A percentile compares a stretch with the other conserved stretches of the same genome.
phyloP scores from a whole-genome alignment of 345 rosid species.

The Arabis alpina region DNA sequence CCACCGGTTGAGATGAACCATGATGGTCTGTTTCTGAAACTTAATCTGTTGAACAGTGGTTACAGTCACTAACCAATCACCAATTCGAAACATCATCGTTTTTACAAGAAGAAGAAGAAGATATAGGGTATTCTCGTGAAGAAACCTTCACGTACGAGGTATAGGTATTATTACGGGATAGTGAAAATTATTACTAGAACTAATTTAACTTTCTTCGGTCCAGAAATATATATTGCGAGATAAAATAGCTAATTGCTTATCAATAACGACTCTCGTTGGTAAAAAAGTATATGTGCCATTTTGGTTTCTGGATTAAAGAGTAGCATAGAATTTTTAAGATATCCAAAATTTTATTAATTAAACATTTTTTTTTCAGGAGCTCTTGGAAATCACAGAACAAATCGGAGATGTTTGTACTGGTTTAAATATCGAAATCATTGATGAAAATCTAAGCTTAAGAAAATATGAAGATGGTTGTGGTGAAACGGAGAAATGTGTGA shows the following conservation, averaged over 20 bases:
- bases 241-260: too few species aligned
- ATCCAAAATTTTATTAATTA: not conserved
- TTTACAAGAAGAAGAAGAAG: not conserved
- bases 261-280: too few species aligned
- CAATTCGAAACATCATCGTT: not conserved
- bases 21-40: not conserved
- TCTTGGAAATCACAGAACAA: not conserved
- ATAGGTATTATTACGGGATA: too few species aligned
- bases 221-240: too few species aligned
- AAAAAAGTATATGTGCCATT: too few species aligned
- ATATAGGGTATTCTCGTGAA: not conserved
- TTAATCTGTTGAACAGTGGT: not conserved
- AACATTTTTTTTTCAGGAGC: not conserved
- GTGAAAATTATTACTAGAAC: too few species aligned
- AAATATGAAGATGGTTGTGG: conserved; percentile 6
- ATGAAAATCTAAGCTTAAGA: conserved; percentile 5
- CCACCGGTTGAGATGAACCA: conserved; percentile 9
- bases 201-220: too few species aligned
- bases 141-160: conserved; percentile 8
- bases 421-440: not conserved
- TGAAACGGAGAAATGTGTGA: conserved; percentile 4
- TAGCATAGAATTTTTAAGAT: too few species aligned
- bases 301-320: too few species aligned
- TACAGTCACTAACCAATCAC: not conserved
- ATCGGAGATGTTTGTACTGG: not conserved